Base-by-base conservation (phyloP, 768 basidiomycete genomes). In the Asterophora parasitica region DNA sequence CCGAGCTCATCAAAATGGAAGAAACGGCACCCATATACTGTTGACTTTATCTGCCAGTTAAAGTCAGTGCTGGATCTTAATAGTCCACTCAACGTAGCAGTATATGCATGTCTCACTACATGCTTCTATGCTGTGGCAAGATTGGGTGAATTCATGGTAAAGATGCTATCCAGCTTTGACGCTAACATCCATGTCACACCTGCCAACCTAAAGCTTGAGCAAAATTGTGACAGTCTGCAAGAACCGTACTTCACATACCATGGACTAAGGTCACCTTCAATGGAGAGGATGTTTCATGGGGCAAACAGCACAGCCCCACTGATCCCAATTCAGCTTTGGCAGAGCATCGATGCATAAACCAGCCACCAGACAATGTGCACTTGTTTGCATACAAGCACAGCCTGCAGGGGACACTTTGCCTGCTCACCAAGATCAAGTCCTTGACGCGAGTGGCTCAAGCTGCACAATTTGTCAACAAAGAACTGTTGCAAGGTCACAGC, bases 1-100 rank as follows among this genome's bases (percentile, higher is more conserved):
- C 75, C 73, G 0, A 19, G 58, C 0, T 35, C 62, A 0, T 67
- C 69, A 0, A 65, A 61, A 23, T 30, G 60, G 0, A 44, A 51
- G 17, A 66, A 69, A 27, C 49, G 67, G 0, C 28, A 33, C 0
- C 74, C 73, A 0, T 66, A 61, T 49, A 66, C 65, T 2, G 11
- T 20, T 3, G 28, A 13, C 2, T 26, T 39, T 20, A 32, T 47
- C 20, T 0, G 10, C 4, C 7, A 12, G 12, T 4, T 47, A 3
- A 10, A 31, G 12, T 4, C 12, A 8, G 12, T 8, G 30, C 44
- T 59, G 8, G 44, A 58, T 13, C 53, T 55, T 3, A 7, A 30
- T 0, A 39, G 39, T 7, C 50, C 48, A 2, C 34, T 56, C 1
- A 50, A 61, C 34, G 53, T 50, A 7, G 59, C 62, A 0, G 46